Conservation (phyloP, 2,329 filamentous ascomycete genomes). For the Alternaria ventricosa region DNA sequence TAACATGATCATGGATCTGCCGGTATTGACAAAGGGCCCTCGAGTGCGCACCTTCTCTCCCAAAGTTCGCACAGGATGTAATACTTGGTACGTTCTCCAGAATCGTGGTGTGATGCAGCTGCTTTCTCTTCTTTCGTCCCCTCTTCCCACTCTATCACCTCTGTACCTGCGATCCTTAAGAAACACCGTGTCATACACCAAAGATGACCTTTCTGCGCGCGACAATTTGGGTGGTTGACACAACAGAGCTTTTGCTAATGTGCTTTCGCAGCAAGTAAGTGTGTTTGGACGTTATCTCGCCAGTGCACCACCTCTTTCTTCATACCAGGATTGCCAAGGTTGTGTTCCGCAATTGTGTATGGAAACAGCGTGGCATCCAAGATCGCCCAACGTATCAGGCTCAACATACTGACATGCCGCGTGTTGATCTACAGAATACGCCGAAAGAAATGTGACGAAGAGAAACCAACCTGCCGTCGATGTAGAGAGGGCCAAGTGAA, state of each 20-base stretch:
- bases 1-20: neutral
- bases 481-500: constrained; percentile 10
- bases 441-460: constrained; percentile 17
- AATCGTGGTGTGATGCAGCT: neutral
- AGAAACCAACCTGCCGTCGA: constrained; percentile 15
- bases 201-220: neutral
- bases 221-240: neutral
- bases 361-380: neutral
- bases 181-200: neutral
- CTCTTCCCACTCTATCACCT: neutral
- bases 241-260: neutral
- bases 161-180: neutral
- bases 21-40: neutral
- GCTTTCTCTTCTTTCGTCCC: neutral
- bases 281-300: neutral
- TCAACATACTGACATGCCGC: neutral
- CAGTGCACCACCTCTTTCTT: neutral
- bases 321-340: neutral
- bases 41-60: constrained; percentile 8
- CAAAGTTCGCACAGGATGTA: constrained; percentile 16
- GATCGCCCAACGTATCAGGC: neutral
- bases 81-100: constrained; percentile 11
- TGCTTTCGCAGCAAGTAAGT: constrained; percentile 8
- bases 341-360: neutral
- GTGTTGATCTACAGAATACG: constrained; percentile 7